Evolutionary conservation across 768 basidiomycete species (phyloP), one percentile per base, ranked within the genome.

Genomic region (Trametes maxima): DNA sequence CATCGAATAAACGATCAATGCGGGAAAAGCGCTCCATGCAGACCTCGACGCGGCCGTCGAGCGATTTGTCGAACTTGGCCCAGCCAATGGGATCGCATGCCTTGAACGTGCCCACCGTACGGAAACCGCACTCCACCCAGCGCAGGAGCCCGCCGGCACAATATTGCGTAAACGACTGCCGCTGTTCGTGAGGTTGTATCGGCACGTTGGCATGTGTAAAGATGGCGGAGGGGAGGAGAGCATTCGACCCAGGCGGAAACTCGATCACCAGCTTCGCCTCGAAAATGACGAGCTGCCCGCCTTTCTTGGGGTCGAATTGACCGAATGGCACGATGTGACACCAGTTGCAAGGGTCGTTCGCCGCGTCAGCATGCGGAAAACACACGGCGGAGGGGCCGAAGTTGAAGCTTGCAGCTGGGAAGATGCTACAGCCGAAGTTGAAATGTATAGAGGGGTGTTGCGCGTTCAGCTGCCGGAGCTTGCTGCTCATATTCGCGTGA

Each of bases 161-260:
- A 45, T 69, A 69, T 24, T 64, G 63, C 12, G 67, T 65, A n/a
- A 69, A 55, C 0, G 65, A 64, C 22, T 13, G 21, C 5, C 60
- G 54, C 6, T 1, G 10, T 24, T 69, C 63, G 16, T 40, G 22
- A 1, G 36, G 57, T 40, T 44, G 59, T 21, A 65, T 48, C 14
- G 37, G 48, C 24, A 40, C 40, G 61, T 59, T 69, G 56, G 58
- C 50, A 48, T 65, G 65, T 2, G 19, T 43, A 28, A 59, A 8
- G 16, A 42, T 40, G 1, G 62, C 63, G 11, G 66, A 69, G 1
- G 64, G 66, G 24, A 65, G 65, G 24, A 63, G 49, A 21, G 63
- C 22, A 21, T 22, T 52, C 37, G 61, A 55, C 12, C 63, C 54
- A 22, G 63, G 49, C 4, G 63, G 68, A 39, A 65, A 63, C 24